Evolutionary conservation across 176 grass and related monocot genomes (phyloP).

Genomic region (Areca catechu): DNA sequence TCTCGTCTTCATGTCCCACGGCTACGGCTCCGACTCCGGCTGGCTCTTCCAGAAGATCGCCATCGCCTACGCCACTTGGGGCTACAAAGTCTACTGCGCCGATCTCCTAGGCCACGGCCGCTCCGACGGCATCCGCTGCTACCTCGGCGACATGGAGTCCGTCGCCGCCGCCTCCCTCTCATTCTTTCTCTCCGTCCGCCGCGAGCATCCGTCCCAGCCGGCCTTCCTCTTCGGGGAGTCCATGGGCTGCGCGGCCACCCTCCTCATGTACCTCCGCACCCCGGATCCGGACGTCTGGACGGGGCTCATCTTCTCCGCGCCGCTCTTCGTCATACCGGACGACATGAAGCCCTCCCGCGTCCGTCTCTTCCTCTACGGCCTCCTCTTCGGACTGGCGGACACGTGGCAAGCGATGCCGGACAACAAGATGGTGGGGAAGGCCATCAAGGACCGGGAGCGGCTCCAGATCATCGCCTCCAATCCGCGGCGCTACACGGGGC

Average conservation of each 20-base stretch:
- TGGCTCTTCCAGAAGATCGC: conserved; percentile 64
- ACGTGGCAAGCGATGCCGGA: conserved; percentile 58
- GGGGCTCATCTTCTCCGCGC: conserved; percentile 52
- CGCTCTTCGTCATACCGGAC: conserved; percentile 54
- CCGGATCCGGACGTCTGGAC: conserved; percentile 29
- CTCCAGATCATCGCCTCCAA: conserved; percentile 46
- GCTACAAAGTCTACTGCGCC: conserved; percentile 61
- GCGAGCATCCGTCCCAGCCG: conserved; percentile 25
- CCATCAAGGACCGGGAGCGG: conserved; percentile 30
- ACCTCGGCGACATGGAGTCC: conserved; percentile 59
- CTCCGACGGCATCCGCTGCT: conserved; percentile 61
- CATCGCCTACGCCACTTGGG: conserved; percentile 48
- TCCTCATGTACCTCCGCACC: conserved; percentile 59
- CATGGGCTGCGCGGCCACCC: conserved; percentile 57
- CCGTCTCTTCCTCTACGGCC: conserved; percentile 49
- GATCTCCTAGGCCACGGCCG: conserved; percentile 63
- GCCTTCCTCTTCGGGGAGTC: conserved; percentile 69
- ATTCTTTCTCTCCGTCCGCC: conserved; percentile 53
- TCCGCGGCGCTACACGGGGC: conserved; percentile 34
- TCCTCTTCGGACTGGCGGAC: conserved; percentile 61
- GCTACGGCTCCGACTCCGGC: conserved; percentile 56
- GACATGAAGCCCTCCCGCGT: conserved; percentile 47
- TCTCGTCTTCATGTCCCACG: conserved; percentile 48
- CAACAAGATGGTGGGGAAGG: conserved; percentile 47
- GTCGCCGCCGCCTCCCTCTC: conserved; percentile 41